A percentile compares a stretch with the other conserved stretches of the same genome.
These are phyloP conservation scores for Caloboletus firmus DNA, from an alignment of 1,284 basidiomycete genomes.

Conservation along the genomic window DNA sequence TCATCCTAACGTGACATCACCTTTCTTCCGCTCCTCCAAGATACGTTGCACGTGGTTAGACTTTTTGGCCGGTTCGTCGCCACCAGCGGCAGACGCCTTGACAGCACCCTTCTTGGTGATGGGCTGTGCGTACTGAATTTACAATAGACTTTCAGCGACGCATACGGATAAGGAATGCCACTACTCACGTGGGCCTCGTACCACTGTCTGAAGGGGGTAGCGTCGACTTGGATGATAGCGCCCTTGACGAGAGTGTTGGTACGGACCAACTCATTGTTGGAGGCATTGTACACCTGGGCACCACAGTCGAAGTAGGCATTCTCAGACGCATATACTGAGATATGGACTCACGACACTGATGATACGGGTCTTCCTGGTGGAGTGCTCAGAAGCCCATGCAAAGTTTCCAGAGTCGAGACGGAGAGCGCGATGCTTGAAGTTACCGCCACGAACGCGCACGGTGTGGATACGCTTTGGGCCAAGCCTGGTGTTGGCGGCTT, in stretches of 20 bases:
- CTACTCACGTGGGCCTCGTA: slow-evolving; percentile 89
- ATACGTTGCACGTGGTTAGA: slow-evolving; percentile 87
- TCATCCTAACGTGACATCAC: slow-evolving; percentile 39
- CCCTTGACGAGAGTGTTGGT: slow-evolving; percentile 97
- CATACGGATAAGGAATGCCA: not conserved
- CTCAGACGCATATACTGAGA: slow-evolving; percentile 3
- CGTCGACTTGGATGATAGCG: slow-evolving; percentile 94
- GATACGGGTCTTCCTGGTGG: slow-evolving; percentile 91
- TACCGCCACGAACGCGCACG: slow-evolving; percentile 92
- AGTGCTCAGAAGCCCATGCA: slow-evolving; percentile 92
- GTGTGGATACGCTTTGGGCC: slow-evolving; percentile 90
- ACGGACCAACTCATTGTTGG: slow-evolving; percentile 98
- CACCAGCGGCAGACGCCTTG: slow-evolving; percentile 52
- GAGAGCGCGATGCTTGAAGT: slow-evolving; percentile 90
- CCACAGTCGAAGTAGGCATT: slow-evolving; percentile 4
- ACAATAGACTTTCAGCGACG: slow-evolving; percentile 9
- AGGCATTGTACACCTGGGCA: slow-evolving; percentile 90
- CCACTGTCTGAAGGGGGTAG: slow-evolving; percentile 97
- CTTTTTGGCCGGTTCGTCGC: slow-evolving; percentile 75
- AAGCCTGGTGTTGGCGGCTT: slow-evolving; percentile 93
- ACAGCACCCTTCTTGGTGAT: slow-evolving; percentile 72
- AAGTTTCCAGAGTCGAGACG: slow-evolving; percentile 95
- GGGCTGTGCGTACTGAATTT: slow-evolving; percentile 81
- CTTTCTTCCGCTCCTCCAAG: slow-evolving; percentile 87
- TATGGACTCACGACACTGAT: slow-evolving; percentile 82